Evolutionary conservation across 148 eudicot species (phyloP).

Genomic region (Camellia granthamiana): DNA sequence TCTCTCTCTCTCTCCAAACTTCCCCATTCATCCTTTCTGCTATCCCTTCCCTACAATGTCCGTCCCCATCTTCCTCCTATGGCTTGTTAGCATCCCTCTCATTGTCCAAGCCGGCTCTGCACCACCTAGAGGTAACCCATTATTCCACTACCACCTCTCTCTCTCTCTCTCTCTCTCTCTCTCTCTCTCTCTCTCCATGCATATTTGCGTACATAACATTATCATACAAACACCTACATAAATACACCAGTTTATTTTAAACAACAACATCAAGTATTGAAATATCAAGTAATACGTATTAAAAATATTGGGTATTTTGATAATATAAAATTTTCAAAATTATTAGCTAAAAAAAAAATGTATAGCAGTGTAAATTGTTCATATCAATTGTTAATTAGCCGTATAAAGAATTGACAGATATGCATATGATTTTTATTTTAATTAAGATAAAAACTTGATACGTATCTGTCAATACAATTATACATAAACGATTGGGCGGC

Average conservation of each 20-base stretch:
- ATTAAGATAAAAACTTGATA: too few relatives aligned
- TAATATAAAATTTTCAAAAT: not conserved
- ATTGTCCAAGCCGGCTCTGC: constrained; percentile 8
- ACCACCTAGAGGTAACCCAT: constrained; percentile 16
- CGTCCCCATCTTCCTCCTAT: constrained; percentile 22
- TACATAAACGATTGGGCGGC: too few relatives aligned
- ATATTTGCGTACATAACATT: not conserved
- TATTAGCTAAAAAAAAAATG: too few relatives aligned
- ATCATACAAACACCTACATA: not conserved
- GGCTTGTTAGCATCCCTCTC: constrained; percentile 23
- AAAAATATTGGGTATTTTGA: not conserved
- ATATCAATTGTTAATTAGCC: too few relatives aligned
- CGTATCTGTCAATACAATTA: too few relatives aligned
- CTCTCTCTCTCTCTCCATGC: too few relatives aligned
- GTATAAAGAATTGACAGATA: too few relatives aligned
- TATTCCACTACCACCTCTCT: not conserved
- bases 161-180: too few relatives aligned
- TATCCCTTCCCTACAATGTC: constrained; percentile 16
- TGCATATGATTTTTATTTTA: too few relatives aligned
- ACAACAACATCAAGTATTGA: too few relatives aligned
- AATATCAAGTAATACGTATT: too few relatives aligned
- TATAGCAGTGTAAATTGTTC: too few relatives aligned
- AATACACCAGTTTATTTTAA: not conserved
- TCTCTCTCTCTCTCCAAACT: not conserved
- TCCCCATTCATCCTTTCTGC: not conserved